phyloP scores from a whole-genome alignment of 768 basidiomycete species.

The Piloderma croceum region DNA sequence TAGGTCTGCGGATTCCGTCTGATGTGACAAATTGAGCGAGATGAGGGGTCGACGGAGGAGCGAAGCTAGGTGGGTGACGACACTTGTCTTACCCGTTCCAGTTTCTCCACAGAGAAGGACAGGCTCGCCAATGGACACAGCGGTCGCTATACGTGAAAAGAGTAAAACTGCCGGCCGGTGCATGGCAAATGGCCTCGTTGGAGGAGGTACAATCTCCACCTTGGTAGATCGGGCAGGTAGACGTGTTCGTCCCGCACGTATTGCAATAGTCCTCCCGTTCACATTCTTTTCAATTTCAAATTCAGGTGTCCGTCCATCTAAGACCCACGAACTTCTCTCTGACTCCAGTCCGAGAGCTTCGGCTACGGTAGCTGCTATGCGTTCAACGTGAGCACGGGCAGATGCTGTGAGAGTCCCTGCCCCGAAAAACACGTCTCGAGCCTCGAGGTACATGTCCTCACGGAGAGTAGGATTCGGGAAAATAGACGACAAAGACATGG shows the following conservation, averaged over 20 bases:
- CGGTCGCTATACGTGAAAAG: constrained; percentile 73
- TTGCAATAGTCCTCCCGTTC: constrained; percentile 51
- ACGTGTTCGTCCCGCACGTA: constrained; percentile 60
- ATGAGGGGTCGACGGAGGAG: constrained; percentile 72
- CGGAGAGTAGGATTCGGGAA: constrained; percentile 71
- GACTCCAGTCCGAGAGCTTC: constrained; percentile 58
- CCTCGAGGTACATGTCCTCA: constrained; percentile 86
- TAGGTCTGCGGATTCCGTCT: constrained; percentile 92
- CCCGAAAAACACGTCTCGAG: constrained; percentile 89
- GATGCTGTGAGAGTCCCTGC: constrained; percentile 49
- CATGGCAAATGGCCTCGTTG: constrained; percentile 71
- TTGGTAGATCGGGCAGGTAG: constrained; percentile 43
- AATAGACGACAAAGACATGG: constrained; percentile 34
- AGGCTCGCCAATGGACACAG: constrained; percentile 72
- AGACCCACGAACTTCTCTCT: constrained; percentile 68
- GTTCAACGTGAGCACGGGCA: constrained; percentile 43
- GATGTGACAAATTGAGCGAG: constrained; percentile 91
- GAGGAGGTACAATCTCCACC: constrained; percentile 26
- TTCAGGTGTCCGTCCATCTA: constrained; percentile 60
- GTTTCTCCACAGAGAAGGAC: constrained; percentile 94
- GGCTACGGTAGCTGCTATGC: constrained; percentile 51
- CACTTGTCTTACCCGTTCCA: constrained; percentile 97
- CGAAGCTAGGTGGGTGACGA: constrained; percentile 79
- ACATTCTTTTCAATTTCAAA: constrained; percentile 63
- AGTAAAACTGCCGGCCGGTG: constrained; percentile 80